Conservation (phyloP, 495 filamentous ascomycete species). For the Astrothelium macrocarpum region DNA sequence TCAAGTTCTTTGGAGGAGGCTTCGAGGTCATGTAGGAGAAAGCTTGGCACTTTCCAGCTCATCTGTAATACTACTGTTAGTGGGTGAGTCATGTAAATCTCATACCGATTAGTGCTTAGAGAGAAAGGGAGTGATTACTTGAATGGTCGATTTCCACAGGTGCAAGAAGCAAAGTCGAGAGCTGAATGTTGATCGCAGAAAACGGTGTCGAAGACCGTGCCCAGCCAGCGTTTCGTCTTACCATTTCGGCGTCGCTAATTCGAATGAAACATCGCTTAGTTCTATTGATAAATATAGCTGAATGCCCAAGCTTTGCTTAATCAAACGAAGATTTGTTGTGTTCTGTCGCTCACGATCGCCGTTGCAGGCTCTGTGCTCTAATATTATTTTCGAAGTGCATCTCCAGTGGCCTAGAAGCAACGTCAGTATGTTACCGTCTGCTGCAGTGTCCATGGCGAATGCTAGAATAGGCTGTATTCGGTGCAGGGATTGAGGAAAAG, state of each 20-base stretch:
- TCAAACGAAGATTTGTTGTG: too few relatives aligned
- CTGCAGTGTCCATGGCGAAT: not conserved
- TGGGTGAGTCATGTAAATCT: not conserved
- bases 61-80: not conserved
- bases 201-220: not conserved
- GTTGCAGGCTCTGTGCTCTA: not conserved
- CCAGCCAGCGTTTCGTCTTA: not conserved
- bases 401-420: not conserved
- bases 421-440: not conserved
- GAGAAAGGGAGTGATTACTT: too few relatives aligned
- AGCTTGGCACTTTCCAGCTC: not conserved
- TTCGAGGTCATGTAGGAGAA: not conserved
- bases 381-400: not conserved
- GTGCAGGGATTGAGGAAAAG: not conserved
- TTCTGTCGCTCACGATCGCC: not conserved
- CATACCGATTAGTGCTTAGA: too few relatives aligned
- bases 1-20: not conserved
- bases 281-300: not conserved
- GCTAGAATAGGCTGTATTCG: not conserved
- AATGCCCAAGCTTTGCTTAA: not conserved
- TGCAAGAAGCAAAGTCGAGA: too few relatives aligned
- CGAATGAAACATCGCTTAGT: not conserved
- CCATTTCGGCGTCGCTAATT: not conserved
- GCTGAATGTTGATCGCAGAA: too few relatives aligned
- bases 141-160: too few relatives aligned